Base-by-base conservation (phyloP, 805 yeast genomes). In the Candida maesae region DNA sequence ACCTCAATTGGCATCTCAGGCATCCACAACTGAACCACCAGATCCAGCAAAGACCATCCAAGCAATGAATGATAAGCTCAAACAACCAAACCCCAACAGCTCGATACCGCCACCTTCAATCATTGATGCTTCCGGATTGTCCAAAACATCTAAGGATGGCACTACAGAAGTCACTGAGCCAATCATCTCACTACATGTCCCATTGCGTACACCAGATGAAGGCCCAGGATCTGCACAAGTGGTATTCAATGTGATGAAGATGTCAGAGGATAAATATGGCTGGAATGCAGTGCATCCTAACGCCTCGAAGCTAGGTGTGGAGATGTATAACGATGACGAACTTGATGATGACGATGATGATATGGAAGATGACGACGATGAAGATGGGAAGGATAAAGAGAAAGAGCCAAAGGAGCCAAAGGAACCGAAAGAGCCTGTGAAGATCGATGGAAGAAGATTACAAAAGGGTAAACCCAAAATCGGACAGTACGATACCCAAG, bases 401-500 rank as follows among this genome's bases (percentile, higher is more conserved):
- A 38, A 37, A 48, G 34, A 26, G 7, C 9, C 8, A 26, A 12
- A 26, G 15, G n/a, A 26, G 13, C n/a, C 6, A 12, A 26, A 26
- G 15, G 29, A 26, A 12, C 18, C 31, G 6, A 28, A 28, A 12
- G 31, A 28, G 13, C 51, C 52, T n/a, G 42, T 43, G 63, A 67
- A 50, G 73, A 68, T 55, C 66, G 71, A 54, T 62, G 68, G 41
- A 58, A 62, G 58, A 66, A 69, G 71, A 46, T 61, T 64, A 35
- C 72, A 70, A 55, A 69, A 70, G 53, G 71, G 76, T 29, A 83
- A 83, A 55, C 75, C 89, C 39, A 77, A 84, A 49, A 87, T 89
- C 26, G 96, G 96, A 2, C 88, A 86, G 57, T 93, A 93, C 63
- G 99, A 93, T 59, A 70, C 78, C 36, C 81, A 85, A 45, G 99